These are phyloP conservation scores for Podospora tetraspora DNA, from an alignment of 495 filamentous ascomycete species.

Conservation along the genomic window DNA sequence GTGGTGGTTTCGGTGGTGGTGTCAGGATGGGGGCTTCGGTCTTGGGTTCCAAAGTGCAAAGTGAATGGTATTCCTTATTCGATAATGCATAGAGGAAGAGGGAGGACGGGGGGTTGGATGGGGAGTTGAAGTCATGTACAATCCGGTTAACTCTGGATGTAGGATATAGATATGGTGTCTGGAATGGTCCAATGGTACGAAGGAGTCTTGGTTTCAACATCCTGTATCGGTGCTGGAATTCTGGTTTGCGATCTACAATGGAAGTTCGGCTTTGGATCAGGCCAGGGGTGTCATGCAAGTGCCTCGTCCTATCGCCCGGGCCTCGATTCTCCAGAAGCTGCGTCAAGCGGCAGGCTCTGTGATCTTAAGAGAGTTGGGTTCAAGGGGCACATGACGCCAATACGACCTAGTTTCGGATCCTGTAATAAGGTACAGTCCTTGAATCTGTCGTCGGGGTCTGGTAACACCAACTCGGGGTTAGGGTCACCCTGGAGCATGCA, in stretches of 20 bases:
- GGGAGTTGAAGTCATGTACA: neutral
- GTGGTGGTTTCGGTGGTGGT: neutral
- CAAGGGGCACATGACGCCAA: too few relatives aligned
- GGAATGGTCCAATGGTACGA: neutral
- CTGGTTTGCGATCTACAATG: neutral
- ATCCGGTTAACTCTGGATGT: neutral
- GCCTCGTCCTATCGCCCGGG: neutral
- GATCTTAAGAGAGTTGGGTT: too few relatives aligned
- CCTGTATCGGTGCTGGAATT: neutral
- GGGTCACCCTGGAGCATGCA: neutral
- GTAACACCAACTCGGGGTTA: neutral
- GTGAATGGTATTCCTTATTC: neutral
- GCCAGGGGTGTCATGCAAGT: neutral
- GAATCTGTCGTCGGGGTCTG: neutral
- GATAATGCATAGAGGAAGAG: neutral
- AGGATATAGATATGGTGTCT: conserved; percentile 7
- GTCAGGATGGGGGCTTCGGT: neutral
- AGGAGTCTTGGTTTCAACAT: neutral
- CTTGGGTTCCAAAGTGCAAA: neutral
- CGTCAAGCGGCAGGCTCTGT: too few relatives aligned
- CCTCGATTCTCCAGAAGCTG: neutral
- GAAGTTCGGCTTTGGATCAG: neutral
- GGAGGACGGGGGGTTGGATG: neutral
- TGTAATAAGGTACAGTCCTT: too few relatives aligned
- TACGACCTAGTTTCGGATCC: too few relatives aligned